Evolutionary conservation across 768 basidiomycete species (phyloP).

Genomic region (Russula olivacea): DNA sequence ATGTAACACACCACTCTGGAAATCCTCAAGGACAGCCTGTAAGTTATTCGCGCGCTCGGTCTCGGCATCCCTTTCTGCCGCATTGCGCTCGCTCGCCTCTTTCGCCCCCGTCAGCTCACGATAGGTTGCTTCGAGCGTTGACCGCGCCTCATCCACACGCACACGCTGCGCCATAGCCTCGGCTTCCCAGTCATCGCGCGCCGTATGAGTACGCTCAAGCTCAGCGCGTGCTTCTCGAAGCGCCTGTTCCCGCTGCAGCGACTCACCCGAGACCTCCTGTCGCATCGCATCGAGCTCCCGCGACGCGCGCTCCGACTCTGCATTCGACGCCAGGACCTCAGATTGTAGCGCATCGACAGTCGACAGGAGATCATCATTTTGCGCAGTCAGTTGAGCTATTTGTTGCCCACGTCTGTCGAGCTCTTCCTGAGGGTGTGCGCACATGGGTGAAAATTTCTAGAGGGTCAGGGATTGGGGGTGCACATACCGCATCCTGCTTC

Average conservation of each 20-base stretch:
- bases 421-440: slow-evolving; percentile 69
- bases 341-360: slow-evolving; percentile 75
- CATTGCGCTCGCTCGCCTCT: slow-evolving; percentile 51
- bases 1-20: slow-evolving; percentile 69
- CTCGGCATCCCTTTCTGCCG: slow-evolving; percentile 56
- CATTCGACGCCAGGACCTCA: slow-evolving; percentile 71
- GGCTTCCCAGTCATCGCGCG: slow-evolving; percentile 69
- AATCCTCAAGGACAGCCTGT: slow-evolving; percentile 91
- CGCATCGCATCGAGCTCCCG: slow-evolving; percentile 65
- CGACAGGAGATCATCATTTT: slow-evolving; percentile 64
- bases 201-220: slow-evolving; percentile 78
- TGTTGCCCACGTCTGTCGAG: slow-evolving; percentile 87
- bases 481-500: slow-evolving; percentile 88
- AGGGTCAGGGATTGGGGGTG: not conserved
- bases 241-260: slow-evolving; percentile 64
- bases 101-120: slow-evolving; percentile 64
- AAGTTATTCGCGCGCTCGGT: slow-evolving; percentile 74
- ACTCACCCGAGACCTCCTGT: slow-evolving; percentile 67
- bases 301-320: slow-evolving; percentile 66
- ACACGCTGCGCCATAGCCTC: slow-evolving; percentile 61
- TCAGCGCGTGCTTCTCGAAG: slow-evolving; percentile 80
- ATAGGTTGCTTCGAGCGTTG: slow-evolving; percentile 48
- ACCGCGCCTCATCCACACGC: slow-evolving; percentile 60
- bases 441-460: slow-evolving; percentile 13
- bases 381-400: slow-evolving; percentile 68